phyloP scores from a whole-genome alignment of 345 rosid species.

The Lepidium aucheri region DNA sequence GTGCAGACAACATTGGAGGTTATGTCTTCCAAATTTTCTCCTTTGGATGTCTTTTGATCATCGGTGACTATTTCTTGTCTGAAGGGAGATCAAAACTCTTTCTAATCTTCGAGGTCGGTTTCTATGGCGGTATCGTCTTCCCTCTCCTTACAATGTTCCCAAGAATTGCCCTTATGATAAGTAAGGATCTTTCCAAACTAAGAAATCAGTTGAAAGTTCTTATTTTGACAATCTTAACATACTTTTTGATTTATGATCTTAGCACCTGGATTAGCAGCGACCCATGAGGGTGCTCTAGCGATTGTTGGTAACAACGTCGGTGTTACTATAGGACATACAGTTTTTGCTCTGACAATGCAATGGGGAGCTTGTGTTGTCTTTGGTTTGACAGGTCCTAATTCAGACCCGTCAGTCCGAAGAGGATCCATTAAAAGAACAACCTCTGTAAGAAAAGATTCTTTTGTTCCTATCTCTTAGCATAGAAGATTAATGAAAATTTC shows the following conservation, averaged over 20 bases:
- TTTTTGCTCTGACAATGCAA: constrained; percentile 29
- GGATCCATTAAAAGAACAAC: constrained; percentile 17
- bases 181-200: constrained; percentile 5
- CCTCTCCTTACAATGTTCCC: constrained; percentile 31
- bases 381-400: constrained; percentile 17
- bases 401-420: constrained; percentile 11
- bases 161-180: constrained; percentile 22
- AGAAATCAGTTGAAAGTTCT: background rate
- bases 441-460: constrained; percentile 11
- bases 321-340: constrained; percentile 19
- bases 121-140: constrained; percentile 28
- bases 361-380: constrained; percentile 35
- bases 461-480: background rate
- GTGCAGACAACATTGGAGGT: constrained; percentile 30
- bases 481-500: background rate
- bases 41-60: constrained; percentile 25
- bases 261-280: constrained; percentile 30
- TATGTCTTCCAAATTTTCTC: constrained; percentile 27
- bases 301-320: constrained; percentile 25
- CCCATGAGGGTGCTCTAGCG: constrained; percentile 9
- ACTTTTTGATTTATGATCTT: background rate
- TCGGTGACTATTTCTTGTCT: constrained; percentile 29
- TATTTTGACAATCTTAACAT: background rate
- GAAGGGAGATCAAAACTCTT: constrained; percentile 29
- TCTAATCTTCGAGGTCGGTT: constrained; percentile 23